A percentile compares a stretch with the other conserved stretches of the same genome.
These are phyloP conservation scores for Vitellaria paradoxa DNA, from an alignment of 179 eudicot genomes.

Conservation along the genomic window DNA sequence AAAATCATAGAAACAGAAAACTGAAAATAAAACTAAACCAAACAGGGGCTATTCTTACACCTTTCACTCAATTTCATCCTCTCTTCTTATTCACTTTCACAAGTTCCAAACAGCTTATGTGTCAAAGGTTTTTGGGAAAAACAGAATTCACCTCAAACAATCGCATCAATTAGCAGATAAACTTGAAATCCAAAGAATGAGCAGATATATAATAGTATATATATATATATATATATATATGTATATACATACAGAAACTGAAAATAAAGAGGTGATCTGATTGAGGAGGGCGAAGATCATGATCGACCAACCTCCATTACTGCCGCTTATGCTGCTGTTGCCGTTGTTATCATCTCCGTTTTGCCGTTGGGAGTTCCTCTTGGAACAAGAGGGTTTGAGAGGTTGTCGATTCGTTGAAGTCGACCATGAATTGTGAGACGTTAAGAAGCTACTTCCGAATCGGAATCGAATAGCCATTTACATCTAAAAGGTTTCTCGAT, in stretches of 20 bases:
- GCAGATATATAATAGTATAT: too few relatives aligned
- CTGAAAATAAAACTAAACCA: too few relatives aligned
- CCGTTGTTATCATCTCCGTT: not conserved
- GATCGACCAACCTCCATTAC: too few relatives aligned
- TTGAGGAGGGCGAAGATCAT: not conserved
- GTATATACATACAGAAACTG: not conserved
- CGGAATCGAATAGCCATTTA: slow-evolving; percentile 26
- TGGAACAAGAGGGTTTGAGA: slow-evolving; percentile 31
- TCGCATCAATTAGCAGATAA: not conserved
- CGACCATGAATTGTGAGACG: not conserved
- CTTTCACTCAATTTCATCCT: too few relatives aligned
- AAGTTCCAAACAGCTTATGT: too few relatives aligned
- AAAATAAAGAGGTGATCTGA: not conserved
- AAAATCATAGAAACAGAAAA: too few relatives aligned
- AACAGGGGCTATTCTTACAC: too few relatives aligned
- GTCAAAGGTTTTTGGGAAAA: too few relatives aligned
- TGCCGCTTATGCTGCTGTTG: too few relatives aligned
- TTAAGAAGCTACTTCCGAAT: not conserved
- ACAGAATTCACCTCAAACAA: too few relatives aligned
- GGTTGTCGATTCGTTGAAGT: slow-evolving; percentile 13
- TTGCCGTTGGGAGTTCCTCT: slow-evolving; percentile 19
- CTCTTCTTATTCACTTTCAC: too few relatives aligned
- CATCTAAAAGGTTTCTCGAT: not conserved
- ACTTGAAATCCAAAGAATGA: not conserved
- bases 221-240: too few relatives aligned